Conservation (phyloP, 148 eudicot species). For the Persicaria maculosa region DNA sequence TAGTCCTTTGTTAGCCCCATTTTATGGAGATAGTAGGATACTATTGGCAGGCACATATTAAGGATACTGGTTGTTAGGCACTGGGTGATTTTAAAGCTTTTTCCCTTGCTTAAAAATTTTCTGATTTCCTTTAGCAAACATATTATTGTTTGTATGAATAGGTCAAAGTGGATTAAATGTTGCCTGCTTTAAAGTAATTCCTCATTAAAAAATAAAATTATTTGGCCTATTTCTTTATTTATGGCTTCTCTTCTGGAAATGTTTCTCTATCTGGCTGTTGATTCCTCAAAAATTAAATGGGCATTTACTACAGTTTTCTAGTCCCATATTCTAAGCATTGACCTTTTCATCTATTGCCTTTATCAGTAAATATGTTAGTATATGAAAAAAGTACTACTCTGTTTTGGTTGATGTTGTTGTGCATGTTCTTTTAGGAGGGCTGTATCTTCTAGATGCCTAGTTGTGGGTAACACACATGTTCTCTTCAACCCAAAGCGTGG, state of each 20-base stretch:
- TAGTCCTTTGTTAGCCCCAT: neutral
- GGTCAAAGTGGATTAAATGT: neutral
- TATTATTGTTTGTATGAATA: neutral
- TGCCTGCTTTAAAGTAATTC: neutral
- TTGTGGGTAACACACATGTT: conserved; percentile 85
- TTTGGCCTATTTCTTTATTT: neutral
- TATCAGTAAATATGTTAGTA: neutral
- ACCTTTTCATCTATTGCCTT: neutral
- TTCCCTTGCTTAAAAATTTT: neutral
- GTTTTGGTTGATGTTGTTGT: neutral
- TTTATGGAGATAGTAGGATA: neutral
- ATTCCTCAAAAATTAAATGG: neutral
- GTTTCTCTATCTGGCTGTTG: neutral
- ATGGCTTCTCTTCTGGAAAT: neutral
- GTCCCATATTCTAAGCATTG: neutral
- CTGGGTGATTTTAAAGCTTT: neutral
- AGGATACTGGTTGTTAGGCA: neutral
- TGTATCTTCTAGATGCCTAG: conserved; percentile 32
- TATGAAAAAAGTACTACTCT: neutral
- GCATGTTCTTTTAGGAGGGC: conserved; percentile 16
- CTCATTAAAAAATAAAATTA: neutral
- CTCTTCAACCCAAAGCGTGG: conserved; percentile 88
- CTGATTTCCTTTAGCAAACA: neutral
- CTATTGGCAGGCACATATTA: neutral
- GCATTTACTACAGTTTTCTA: neutral